Percentiles rank a stretch among this genome's conserved stretches.
These are phyloP conservation scores for Neocucurbitaria cava DNA, from an alignment of 2,329 filamentous ascomycete species.

Conservation along the genomic window DNA sequence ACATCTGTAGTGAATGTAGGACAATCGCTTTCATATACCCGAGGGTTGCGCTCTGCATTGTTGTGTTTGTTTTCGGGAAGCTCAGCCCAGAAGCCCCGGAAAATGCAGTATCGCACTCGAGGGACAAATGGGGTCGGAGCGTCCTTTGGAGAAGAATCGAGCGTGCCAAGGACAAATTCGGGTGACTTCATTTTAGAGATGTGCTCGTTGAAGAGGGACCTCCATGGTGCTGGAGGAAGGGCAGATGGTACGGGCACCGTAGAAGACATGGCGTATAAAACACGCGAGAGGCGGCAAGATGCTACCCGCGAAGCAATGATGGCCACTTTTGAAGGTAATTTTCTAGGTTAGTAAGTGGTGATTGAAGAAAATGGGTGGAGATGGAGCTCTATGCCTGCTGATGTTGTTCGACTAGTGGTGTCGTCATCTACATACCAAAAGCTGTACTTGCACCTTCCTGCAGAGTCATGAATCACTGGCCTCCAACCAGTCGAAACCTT, in stretches of 20 bases:
- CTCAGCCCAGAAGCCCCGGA: constrained; percentile 81
- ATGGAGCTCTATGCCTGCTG: neutral
- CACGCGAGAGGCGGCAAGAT: constrained; percentile 48
- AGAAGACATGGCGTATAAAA: constrained; percentile 55
- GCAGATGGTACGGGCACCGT: constrained; percentile 48
- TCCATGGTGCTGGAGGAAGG: constrained; percentile 60
- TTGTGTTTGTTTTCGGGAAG: constrained; percentile 77
- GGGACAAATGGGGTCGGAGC: constrained; percentile 54
- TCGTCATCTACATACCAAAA: constrained; percentile 27
- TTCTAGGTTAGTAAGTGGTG: neutral
- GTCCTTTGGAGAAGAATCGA: constrained; percentile 52
- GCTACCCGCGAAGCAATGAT: constrained; percentile 49
- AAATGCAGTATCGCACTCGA: constrained; percentile 80
- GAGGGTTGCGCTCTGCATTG: constrained; percentile 73
- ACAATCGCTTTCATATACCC: constrained; percentile 76
- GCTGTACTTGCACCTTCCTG: constrained; percentile 9
- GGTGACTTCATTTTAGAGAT: constrained; percentile 57
- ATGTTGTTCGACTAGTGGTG: constrained; percentile 16
- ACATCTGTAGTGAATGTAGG: constrained; percentile 86
- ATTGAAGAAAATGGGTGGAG: neutral
- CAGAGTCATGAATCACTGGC: constrained; percentile 9
- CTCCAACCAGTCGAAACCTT: neutral
- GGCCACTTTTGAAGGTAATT: constrained; percentile 19
- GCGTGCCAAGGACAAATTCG: constrained; percentile 60
- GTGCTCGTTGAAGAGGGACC: constrained; percentile 57